Base-by-base conservation (phyloP, 1,284 basidiomycete species). In the Leccinum angustisporum region DNA sequence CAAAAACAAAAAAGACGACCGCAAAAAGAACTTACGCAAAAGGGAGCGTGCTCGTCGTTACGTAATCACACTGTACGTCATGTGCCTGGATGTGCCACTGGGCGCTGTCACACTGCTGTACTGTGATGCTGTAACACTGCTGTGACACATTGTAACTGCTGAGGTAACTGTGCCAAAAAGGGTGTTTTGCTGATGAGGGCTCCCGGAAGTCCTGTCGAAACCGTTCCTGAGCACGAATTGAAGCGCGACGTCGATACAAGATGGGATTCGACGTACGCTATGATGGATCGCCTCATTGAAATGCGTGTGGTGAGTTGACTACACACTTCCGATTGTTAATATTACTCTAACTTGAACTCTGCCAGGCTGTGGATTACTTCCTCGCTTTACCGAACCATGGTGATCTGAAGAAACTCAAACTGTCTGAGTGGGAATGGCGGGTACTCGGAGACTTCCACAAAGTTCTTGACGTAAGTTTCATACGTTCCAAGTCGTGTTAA, bases 351-450 rank as follows among this genome's bases (percentile, higher is more conserved):
- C 25, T 25, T 25, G 25, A 25, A 25, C 40, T 43, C 8, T 43
- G 40, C n/a, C 40, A 63, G 62, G 43, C 56, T 2, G 21, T 63
- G 14, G 36, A 62, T 25, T 51, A 46, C 33, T 62, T 63, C 21
- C n/a, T 63, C 27, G 1, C 7, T 34, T 31, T 36, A 7, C 60
- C 40, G 16, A 53, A 59, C 30, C 59, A 63, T 5, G 16, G 53
- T n/a, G 59, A 61, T 25, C 58, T 61, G 14, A 10, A 30, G 18
- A 33, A 43, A 27, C 54, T 52, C 34, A 57, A 30, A 18, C 18
- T 61, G n/a, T 56, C 55, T 3, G 18, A 21, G 5, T 33, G 9
- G 50, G 40, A 59, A 21, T 59, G 52, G 52, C 6, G 7, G n/a
- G 58, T 59, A 4, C 54, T 59, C 7, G 13, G 48, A 48, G 52